Conservation (phyloP, 2,329 filamentous ascomycete genomes). For the Canariomyces notabilis region DNA sequence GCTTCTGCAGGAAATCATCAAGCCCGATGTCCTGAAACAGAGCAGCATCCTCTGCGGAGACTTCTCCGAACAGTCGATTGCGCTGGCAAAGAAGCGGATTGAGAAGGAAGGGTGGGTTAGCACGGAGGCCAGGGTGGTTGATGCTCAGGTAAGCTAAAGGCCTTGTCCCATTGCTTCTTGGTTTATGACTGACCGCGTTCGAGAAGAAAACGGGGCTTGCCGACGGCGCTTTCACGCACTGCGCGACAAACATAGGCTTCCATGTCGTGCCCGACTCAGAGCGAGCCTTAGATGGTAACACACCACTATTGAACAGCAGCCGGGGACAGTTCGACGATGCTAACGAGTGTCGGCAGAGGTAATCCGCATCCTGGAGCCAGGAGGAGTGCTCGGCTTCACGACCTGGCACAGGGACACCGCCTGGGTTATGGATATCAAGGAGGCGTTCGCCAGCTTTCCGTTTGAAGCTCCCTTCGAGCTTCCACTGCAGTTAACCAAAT, state of each 20-base stretch:
- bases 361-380: constrained; percentile 53
- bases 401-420: constrained; percentile 31
- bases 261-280: constrained; percentile 28
- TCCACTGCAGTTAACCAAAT: constrained; percentile 37
- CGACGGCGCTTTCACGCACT: constrained; percentile 24
- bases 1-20: constrained; percentile 37
- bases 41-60: constrained; percentile 49
- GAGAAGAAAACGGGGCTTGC: constrained; percentile 23
- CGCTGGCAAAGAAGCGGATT: constrained; percentile 35
- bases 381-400: constrained; percentile 55
- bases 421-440: constrained; percentile 36
- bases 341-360: constrained; percentile 39
- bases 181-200: not conserved
- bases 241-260: constrained; percentile 26
- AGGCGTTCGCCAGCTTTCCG: constrained; percentile 37
- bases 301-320: not conserved
- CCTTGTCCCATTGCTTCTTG: not conserved
- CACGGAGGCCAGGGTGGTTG: constrained; percentile 37
- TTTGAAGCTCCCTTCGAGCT: constrained; percentile 35
- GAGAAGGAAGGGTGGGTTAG: constrained; percentile 42
- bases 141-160: constrained; percentile 44
- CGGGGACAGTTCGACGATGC: not conserved
- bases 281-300: constrained; percentile 25
- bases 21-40: constrained; percentile 33
- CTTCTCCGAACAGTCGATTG: constrained; percentile 39